Evolutionary conservation across 352 stramenopile genomes (phyloP).

Genomic region (Phytophthora hybrid): DNA sequence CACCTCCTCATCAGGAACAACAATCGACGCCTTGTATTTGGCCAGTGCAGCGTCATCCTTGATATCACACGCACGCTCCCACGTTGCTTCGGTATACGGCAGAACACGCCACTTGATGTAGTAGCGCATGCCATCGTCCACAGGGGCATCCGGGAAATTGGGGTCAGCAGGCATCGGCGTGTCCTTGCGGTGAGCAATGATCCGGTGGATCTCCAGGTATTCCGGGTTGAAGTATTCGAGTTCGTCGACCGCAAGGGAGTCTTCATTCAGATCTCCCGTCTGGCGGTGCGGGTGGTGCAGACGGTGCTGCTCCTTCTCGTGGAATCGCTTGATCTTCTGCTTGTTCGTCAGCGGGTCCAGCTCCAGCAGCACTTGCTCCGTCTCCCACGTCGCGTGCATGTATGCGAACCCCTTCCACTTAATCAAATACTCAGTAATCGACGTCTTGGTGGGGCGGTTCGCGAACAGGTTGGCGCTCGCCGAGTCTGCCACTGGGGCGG

Average conservation of each 20-base stretch:
- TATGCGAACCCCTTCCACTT: conserved; percentile 93
- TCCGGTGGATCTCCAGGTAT: conserved; percentile 90
- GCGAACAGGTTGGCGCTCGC: conserved; percentile 53
- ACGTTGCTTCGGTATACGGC: conserved; percentile 89
- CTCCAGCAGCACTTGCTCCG: conserved; percentile 71
- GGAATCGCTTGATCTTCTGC: conserved; percentile 88
- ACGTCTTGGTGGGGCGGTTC: conserved; percentile 42
- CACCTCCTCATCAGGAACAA: conserved; percentile 67
- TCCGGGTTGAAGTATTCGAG: conserved; percentile 92
- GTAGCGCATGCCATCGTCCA: conserved; percentile 89
- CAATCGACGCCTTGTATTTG: conserved; percentile 67
- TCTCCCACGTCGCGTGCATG: conserved; percentile 90
- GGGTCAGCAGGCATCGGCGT: conserved; percentile 56
- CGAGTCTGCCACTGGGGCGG: conserved; percentile 28
- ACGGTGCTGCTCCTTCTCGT: conserved; percentile 78
- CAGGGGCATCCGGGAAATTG: conserved; percentile 64
- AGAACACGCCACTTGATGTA: conserved; percentile 91
- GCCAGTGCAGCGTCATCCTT: conserved; percentile 87
- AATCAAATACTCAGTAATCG: conserved; percentile 86
- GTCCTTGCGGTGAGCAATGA: conserved; percentile 85
- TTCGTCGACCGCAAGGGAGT: conserved; percentile 54
- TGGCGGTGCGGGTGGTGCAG: conserved; percentile 58
- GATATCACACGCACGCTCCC: conserved; percentile 88
- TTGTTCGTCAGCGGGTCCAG: conserved; percentile 89
- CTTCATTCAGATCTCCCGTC: conserved; percentile 44